Evolutionary conservation across 345 rosid genomes (phyloP).

Genomic region (Bruguiera gymnorhiza): DNA sequence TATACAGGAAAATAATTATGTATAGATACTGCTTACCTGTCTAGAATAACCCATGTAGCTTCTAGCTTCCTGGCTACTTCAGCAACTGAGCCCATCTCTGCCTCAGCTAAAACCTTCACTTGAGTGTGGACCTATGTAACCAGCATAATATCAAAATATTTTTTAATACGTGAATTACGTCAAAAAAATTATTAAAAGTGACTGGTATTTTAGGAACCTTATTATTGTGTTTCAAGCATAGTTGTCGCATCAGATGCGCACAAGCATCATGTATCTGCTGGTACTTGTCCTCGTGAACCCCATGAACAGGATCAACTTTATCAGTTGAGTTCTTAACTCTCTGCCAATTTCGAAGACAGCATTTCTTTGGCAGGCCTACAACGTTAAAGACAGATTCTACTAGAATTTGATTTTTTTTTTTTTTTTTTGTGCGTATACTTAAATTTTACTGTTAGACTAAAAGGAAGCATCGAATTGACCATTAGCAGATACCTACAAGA

Average conservation of each 20-base stretch:
- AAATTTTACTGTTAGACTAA: no score
- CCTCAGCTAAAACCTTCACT: conserved; percentile 29
- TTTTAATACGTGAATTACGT: not conserved
- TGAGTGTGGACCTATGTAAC: conserved; percentile 24
- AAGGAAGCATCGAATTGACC: not conserved
- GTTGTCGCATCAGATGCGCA: conserved; percentile 28
- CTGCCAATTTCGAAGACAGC: conserved; percentile 11
- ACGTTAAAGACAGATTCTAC: not conserved
- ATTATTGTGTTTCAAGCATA: conserved; percentile 24
- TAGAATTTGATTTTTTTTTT: not conserved
- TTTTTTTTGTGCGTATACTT: not conserved
- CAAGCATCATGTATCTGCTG: conserved; percentile 21
- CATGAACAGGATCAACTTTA: not conserved
- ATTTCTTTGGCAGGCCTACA: conserved; percentile 28
- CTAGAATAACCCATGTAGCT: conserved; percentile 40
- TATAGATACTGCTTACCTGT: conserved; percentile 10
- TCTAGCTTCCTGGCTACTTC: conserved; percentile 24
- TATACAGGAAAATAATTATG: not conserved
- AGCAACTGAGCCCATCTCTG: conserved; percentile 31
- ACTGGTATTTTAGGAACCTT: conserved; percentile 11
- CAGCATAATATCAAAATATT: not conserved
- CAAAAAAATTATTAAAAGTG: not conserved
- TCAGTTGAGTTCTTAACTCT: not conserved
- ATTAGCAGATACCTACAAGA: conserved; percentile 19
- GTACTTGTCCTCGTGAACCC: conserved; percentile 7